Evolutionary conservation across 352 stramenopile genomes (phyloP), one percentile per base, ranked within the genome.

Genomic region (Phytophthora aleatoria): DNA sequence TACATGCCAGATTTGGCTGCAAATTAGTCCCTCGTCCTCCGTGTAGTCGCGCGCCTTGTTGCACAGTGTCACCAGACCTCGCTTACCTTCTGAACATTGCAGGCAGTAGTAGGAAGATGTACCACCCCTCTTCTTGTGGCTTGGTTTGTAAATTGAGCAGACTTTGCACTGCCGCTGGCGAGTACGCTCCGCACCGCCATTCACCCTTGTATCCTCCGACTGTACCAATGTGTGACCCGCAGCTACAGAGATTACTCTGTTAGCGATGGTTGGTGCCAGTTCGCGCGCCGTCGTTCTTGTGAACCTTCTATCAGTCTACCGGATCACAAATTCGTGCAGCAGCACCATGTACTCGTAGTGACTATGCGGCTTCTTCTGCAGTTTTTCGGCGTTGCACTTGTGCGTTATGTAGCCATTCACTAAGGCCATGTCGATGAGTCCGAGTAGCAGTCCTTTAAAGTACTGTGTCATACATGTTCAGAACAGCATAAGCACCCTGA

Each of bases 1-100:
- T 0, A 58, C 26, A 16, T 71, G 57, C 68, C 62, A 67, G 10
- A 72, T 54, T 16, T 69, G 68, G 1, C 31, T 33, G 36, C 68
- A 76, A 0, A 53, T 73, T 0, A 67, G 15, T 1, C 3, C 11
- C 3, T 56, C 20, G 5, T 62, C 66, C 3, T 43, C 11, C 3
- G 36, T 2, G 7, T 66, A 51, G 0, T 50, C 50, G 1, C 38
- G 44, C 0, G 50, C 56, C 3, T 38, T 61, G 38, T 67, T 71
- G 20, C 56, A 67, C 20, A 71, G 38, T 5, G 28, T 49, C 0
- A 56, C 13, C 5, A 50, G 5, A 0, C 56, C 44, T 0, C 20
- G 11, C 20, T 48, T 60, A 1, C 8, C 28, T 8, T 51, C 12
- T 2, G 62, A 61, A 8, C 62, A 64, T 43, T 8, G 5, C 0